These are phyloP conservation scores for Drechslerella coelobrocha DNA, from an alignment of 2,329 filamentous ascomycete genomes.

Conservation along the genomic window DNA sequence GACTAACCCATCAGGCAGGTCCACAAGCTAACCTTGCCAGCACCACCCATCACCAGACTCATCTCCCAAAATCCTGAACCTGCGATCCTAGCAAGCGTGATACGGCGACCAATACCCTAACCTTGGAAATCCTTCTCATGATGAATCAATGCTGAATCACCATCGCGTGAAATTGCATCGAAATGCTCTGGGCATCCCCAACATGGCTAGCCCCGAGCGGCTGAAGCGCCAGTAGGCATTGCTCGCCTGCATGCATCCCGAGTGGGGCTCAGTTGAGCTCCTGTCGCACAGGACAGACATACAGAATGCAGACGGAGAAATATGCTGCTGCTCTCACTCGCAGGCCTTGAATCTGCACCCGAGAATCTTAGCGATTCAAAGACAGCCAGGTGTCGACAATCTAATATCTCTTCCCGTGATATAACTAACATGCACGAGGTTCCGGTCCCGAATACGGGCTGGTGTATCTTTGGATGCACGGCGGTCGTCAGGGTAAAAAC, in stretches of 20 bases:
- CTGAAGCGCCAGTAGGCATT: background rate
- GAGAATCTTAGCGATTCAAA: too few relatives aligned
- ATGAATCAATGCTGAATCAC: background rate
- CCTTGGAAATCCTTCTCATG: too few relatives aligned
- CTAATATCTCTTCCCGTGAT: too few relatives aligned
- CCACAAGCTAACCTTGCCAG: too few relatives aligned
- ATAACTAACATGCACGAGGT: background rate
- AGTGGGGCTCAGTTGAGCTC: slow-evolving; percentile 1
- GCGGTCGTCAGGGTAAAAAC: background rate
- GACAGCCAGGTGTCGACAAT: background rate
- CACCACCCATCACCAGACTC: too few relatives aligned
- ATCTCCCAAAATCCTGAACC: too few relatives aligned
- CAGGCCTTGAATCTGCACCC: too few relatives aligned
- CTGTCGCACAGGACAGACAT: background rate
- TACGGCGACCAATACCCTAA: too few relatives aligned
- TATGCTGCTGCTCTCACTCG: too few relatives aligned
- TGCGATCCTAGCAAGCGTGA: too few relatives aligned
- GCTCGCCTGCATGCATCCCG: background rate
- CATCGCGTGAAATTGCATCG: background rate
- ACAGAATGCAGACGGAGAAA: background rate
- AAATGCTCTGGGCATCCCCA: background rate
- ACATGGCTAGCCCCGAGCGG: background rate
- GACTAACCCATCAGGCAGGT: too few relatives aligned
- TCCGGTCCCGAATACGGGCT: too few relatives aligned
- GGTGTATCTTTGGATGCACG: background rate